Evolutionary conservation across 768 basidiomycete genomes (phyloP), one percentile per base, ranked within the genome.

Genomic region (Tulasnella sp.): DNA sequence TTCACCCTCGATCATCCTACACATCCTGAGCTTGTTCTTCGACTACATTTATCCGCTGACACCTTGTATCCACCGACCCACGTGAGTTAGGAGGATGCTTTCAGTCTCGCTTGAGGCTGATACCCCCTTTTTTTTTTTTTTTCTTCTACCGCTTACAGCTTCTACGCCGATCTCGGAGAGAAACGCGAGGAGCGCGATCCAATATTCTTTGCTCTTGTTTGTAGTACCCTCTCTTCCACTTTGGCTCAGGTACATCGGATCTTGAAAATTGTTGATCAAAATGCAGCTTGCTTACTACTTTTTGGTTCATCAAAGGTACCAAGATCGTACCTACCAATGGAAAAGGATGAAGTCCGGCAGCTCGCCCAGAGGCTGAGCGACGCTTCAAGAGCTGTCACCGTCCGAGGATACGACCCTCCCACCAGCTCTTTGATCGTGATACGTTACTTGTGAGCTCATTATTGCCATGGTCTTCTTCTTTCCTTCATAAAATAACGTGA

Each of bases 141-240:
- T 43, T 43, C 41, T 43, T 10, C 10, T n/a, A 43, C 11, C 24
- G n/a, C 21, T 49, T 22, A 9, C 52, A 55, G 54, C 25, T 92
- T 93, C 69, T 85, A 91, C 81, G 84, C 87, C n/a, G 92, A 92
- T 72, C 74, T 94, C 29, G 82, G 84, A 63, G 75, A 80, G 0
- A 80, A 80, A 44, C 72, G 88, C 59, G 92, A 93, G 72, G 89
- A 92, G 67, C 79, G 81, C 17, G 87, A 93, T 65, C 88, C 90
- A 24, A 79, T 93, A 41, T 94, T 92, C 74, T 92, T 89, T 65
- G 84, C 90, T 3, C 73, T 94, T 30, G 87, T 94, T 63, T 87
- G 92, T 83, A 86, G 84, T 11, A 88, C 87, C 9, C 80, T 92
- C 17, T 87, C 90, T 2, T 84, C 84, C 11, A 93, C 92, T 0